These are phyloP conservation scores for Fusarium fracticaudum DNA, from an alignment of 2,329 filamentous ascomycete genomes.

Conservation along the genomic window DNA sequence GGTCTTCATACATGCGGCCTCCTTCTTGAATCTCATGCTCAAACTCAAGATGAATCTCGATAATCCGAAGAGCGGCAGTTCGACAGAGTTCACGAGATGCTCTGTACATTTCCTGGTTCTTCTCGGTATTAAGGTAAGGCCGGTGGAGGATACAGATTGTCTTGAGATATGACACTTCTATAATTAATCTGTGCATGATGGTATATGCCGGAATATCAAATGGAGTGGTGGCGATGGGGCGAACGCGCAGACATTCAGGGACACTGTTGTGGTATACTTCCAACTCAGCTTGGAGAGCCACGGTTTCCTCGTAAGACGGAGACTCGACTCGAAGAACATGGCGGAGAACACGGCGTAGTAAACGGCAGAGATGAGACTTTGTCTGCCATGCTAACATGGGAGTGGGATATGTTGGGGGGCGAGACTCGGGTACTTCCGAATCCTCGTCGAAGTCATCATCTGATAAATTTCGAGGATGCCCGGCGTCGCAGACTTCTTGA, in stretches of 20 bases:
- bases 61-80: conserved; percentile 54
- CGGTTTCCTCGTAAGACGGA: conserved; percentile 48
- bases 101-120: conserved; percentile 50
- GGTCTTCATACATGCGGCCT: conserved; percentile 61
- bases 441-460: conserved; percentile 64
- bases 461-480: conserved; percentile 56
- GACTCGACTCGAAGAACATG: conserved; percentile 51
- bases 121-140: conserved; percentile 54
- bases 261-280: conserved; percentile 49
- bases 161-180: conserved; percentile 60
- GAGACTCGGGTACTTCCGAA: conserved; percentile 53
- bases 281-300: conserved; percentile 53
- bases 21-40: conserved; percentile 57
- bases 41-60: conserved; percentile 59
- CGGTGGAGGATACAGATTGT: conserved; percentile 61
- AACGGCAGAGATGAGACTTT: conserved; percentile 55
- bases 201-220: conserved; percentile 56
- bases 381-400: conserved; percentile 54
- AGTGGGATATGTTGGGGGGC: conserved; percentile 55
- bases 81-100: conserved; percentile 54
- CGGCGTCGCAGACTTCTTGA: conserved; percentile 58
- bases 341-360: conserved; percentile 56
- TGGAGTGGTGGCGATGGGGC: conserved; percentile 53
- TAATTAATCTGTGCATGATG: conserved; percentile 59
- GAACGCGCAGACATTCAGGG: conserved; percentile 53